Base-by-base conservation (phyloP, 352 stramenopile genomes). In the Phytophthora syringae region DNA sequence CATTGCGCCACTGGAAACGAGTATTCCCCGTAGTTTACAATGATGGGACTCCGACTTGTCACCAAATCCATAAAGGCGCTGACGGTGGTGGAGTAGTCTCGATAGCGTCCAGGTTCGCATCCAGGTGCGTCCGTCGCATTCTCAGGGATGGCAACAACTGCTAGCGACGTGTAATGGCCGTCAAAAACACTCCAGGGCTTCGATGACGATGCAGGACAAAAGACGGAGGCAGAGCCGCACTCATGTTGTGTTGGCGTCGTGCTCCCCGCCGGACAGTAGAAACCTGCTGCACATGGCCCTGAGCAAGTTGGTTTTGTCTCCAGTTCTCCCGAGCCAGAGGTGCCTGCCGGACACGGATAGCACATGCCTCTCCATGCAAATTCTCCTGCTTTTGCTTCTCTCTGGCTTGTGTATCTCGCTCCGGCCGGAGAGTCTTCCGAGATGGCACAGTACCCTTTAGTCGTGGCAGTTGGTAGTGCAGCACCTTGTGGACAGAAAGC, bases 331-430 rank as follows among this genome's bases (percentile, higher is more conserved):
- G 52, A 70, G 7, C 91, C 87, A 52, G 79, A 96, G 7, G 56
- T 74, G 1, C 88, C 87, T 2, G 74, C 67, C 3, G 89, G 88
- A 55, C 91, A 97, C 0, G 66, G 60, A 45, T 76, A 85, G 22
- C 84, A 93, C 39, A 54, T 58, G 15, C 84, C 84, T 50, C 76
- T 47, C 60, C 79, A 87, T 4, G 84, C 73, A 59, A 88, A 93
- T 51, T 89, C 81, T 11, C 84, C 84, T 1, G 77, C 55, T 6
- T 30, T 36, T 0, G 82, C 82, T 13, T 65, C 42, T 0, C 69
- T 59, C 47, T 90, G 79, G 0, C 55, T 65, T 1, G 36, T 68
- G 13, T 60, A 67, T 15, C 69, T 81, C 34, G 60, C 18, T 37
- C 39, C 52, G 7, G 45, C 51, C 36, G 39, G 25, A n/a, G 37